Evolutionary conservation across 192 early-diverging fungal genomes (phyloP).

Genomic region (Cetraspora pellucida): DNA sequence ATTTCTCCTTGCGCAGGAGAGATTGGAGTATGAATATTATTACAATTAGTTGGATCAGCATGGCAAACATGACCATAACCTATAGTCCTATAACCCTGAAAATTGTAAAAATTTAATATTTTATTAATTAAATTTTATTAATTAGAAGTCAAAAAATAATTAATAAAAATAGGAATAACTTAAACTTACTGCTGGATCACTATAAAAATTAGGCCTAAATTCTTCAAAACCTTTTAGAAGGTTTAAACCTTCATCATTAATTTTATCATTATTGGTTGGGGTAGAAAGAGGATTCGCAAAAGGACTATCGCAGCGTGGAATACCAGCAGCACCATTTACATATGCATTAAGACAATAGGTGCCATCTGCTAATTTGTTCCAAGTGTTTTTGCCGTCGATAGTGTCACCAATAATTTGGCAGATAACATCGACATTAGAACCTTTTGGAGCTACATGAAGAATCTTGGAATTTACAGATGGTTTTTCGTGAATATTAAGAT

Average conservation of each 20-base stretch:
- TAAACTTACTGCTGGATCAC: not conserved
- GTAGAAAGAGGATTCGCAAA: too few species aligned
- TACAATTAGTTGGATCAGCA: not conserved
- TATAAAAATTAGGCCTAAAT: not conserved
- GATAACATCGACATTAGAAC: too few species aligned
- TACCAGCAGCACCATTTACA: too few species aligned
- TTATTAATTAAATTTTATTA: not conserved
- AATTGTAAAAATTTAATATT: not conserved
- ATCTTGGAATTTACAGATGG: too few species aligned
- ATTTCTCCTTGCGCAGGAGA: not conserved
- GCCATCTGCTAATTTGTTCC: too few species aligned
- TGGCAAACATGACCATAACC: not conserved
- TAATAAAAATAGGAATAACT: not conserved
- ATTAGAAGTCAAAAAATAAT: not conserved
- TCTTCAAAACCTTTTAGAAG: not conserved
- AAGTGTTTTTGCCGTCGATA: too few species aligned
- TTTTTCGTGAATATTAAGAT: too few species aligned
- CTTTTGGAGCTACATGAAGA: too few species aligned
- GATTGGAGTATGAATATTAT: not conserved
- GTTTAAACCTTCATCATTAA: not conserved
- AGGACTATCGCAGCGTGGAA: too few species aligned
- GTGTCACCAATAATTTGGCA: too few species aligned
- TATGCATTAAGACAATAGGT: too few species aligned
- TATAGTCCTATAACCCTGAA: not conserved
- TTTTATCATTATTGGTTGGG: too few species aligned